Base-by-base conservation (phyloP, 1,139 yeast genomes). In the Sugiyamaella xylanicola region DNA sequence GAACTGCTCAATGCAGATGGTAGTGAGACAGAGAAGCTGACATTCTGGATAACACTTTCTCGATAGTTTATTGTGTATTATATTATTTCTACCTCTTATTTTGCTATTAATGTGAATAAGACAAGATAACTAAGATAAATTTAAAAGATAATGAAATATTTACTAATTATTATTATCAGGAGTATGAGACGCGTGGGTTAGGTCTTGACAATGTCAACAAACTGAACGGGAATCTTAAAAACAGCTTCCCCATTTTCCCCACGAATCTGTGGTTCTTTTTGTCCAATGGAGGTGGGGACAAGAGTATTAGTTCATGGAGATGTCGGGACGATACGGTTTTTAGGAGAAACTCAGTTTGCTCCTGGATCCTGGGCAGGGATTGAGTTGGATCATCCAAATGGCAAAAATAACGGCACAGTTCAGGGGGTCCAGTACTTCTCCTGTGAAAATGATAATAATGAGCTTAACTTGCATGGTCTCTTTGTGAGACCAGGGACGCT, bases 361-460 rank as follows among this genome's bases (percentile, higher is more conserved):
- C 74, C 80, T 0, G 85, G 85, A 0, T 66, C 64, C 2, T 90
- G 98, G 98, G 76, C 84, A 13, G 98, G 97, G 0, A 77, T 92
- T 2, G 91, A 86, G 63, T 74, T 91, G 42, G 82, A 80, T 27
- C 71, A 72, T 8, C 81, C 86, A 0, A 65, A 64, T 0, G 98
- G 97, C 1, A 87, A 85, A 69, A 90, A 92, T 64, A 81, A 91
- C 65, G 98, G 98, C 0, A 73, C 85, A 1, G 82, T 91, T 0
- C 76, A 82, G 32, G 95, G 89, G 0, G 71, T 74, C 0, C 63
- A 74, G 48, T 89, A 91, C 68, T 92, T 90, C 63, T 71, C 74
- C 1, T 78, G 88, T 52, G 61, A 63, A 9, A 54, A 57, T 4
- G 45, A 32, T 20, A 22, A 29, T 7, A 35, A 21, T 8, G 36